Evolutionary conservation across 2,329 filamentous ascomycete genomes (phyloP), one percentile per base, ranked within the genome.

Genomic region (Magnaporthiopsis incrustans): DNA sequence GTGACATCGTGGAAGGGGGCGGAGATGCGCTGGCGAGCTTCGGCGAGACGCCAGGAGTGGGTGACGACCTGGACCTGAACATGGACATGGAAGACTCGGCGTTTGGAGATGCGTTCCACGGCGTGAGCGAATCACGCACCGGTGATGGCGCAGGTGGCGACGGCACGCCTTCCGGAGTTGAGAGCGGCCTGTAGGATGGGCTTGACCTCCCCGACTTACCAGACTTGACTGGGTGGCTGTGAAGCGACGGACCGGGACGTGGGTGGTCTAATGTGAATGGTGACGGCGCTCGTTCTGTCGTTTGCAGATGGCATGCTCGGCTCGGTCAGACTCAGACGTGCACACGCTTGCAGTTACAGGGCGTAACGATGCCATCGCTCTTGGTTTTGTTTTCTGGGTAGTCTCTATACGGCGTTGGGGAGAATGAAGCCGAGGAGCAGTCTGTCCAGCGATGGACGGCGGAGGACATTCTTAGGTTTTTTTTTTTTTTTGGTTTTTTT

Each of bases 81-180:
- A 83, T 88, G 77, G 89, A 88, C 67, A 83, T 92, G 79, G 89
- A 91, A 60, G 89, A 92, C 71, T 91, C 88, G 50, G 91, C 90
- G 1, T 95, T 95, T 77, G 91, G 90, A 3, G 90, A 95, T 69
- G 91, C 91, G 0, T 91, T 94, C 75, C 89, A 92, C 69, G 85
- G 83, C 5, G 82, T 86, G 15, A 81, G 79, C 60, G 68, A 68
- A 35, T 70, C 69, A 11, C 67, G 65, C 12, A 63, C 65, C 10
- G 66, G 65, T 1, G 57, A 58, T 2, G 57, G 26, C 25, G 57
- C 14, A 22, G 56, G 61, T 22, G 61, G 56, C 32, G 62, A 57
- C 22, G 22, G 44, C 44, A 53, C 44, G 7, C 44, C 44, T 11
- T 53, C 44, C 44, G 44, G 18, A 25, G 44, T 8, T n/a, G 44